phyloP scores from a whole-genome alignment of 2,329 filamentous ascomycete species.

The Neofusicoccum parvum region DNA sequence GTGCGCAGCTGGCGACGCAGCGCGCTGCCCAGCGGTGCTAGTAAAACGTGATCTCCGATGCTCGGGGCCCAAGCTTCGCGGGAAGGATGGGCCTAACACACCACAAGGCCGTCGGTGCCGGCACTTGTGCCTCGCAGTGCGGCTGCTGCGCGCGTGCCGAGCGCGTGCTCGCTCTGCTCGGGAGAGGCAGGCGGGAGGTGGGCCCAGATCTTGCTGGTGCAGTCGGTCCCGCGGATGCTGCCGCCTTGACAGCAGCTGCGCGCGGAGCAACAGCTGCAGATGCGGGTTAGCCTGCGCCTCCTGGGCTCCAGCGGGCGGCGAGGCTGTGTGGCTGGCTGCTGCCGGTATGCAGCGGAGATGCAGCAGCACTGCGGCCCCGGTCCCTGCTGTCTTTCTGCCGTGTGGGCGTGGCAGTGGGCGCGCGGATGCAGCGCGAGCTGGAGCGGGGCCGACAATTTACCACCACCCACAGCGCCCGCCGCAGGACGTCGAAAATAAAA shows the following conservation, averaged over 20 bases:
- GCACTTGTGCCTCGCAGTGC: neutral
- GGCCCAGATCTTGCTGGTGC: neutral
- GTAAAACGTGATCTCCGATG: slow-evolving; percentile 15
- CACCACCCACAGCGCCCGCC: neutral
- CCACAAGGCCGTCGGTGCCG: neutral
- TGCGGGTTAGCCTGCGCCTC: slow-evolving; percentile 1
- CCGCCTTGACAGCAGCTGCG: neutral
- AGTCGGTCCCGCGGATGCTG: neutral
- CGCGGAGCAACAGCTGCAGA: slow-evolving; percentile 1
- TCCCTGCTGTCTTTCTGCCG: neutral
- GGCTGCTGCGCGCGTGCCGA: neutral
- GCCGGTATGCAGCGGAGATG: neutral
- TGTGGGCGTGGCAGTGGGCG: neutral
- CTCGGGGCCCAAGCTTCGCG: slow-evolving; percentile 7
- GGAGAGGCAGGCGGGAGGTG: neutral
- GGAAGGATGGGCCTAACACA: slow-evolving; percentile 8
- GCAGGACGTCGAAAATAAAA: neutral
- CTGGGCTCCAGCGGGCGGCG: neutral
- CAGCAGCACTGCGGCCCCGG: neutral
- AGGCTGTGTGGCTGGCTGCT: neutral
- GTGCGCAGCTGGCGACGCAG: neutral
- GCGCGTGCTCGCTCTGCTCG: neutral
- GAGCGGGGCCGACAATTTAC: no score
- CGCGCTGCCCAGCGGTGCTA: neutral
- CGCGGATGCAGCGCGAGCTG: no score